phyloP scores from a whole-genome alignment of 176 grass and related monocot species.

The Musa troglodytarum region DNA sequence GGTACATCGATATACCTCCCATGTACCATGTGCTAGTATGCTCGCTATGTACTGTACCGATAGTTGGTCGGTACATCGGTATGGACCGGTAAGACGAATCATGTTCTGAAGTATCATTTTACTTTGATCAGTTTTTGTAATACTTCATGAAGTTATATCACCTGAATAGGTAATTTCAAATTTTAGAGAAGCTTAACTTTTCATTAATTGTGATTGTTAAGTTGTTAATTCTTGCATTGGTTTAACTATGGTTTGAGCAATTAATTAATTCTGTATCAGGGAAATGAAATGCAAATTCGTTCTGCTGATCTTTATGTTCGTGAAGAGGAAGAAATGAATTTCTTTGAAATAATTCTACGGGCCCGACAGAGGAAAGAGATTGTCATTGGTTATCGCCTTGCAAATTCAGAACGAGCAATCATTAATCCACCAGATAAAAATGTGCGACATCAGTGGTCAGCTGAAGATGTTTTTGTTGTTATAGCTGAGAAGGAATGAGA shows the following conservation, averaged over 20 bases:
- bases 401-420: slow-evolving; percentile 42
- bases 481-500: slow-evolving; percentile 68
- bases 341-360: slow-evolving; percentile 58
- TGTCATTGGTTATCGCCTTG: slow-evolving; percentile 56
- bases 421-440: slow-evolving; percentile 61
- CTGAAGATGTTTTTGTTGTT: slow-evolving; percentile 54
- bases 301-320: slow-evolving; percentile 41
- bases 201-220: background rate
- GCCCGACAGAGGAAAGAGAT: slow-evolving; percentile 70
- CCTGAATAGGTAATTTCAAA: no score
- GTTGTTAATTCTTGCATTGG: slow-evolving; percentile 5
- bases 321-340: slow-evolving; percentile 61
- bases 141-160: no score
- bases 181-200: background rate
- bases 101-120: no score
- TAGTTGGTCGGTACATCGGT: no score
- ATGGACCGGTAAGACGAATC: no score
- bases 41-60: no score
- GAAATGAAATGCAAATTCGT: slow-evolving; percentile 66
- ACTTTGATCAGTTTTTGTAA: no score
- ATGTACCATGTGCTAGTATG: no score
- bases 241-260: background rate
- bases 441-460: slow-evolving; percentile 36
- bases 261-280: slow-evolving; percentile 26
- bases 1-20: no score